phyloP scores from a whole-genome alignment of 495 filamentous ascomycete genomes.

The Xylaria acuta region DNA sequence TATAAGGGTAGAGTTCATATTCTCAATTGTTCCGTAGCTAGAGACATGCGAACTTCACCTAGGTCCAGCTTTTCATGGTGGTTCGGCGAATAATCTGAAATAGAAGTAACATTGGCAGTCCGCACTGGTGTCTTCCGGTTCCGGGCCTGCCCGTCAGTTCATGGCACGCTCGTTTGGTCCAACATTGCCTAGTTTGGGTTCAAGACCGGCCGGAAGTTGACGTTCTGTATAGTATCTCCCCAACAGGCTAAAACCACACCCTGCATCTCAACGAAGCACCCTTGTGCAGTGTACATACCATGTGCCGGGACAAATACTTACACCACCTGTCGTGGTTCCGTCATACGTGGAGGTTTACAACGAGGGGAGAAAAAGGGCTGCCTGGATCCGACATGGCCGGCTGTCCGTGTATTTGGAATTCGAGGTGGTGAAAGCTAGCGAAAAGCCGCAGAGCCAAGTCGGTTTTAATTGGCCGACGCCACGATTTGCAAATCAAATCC shows the following conservation, averaged over 20 bases:
- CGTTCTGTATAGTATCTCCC: background rate
- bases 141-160: background rate
- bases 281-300: background rate
- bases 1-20: background rate
- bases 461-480: constrained; percentile 16
- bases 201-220: constrained; percentile 2
- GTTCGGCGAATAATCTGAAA: background rate
- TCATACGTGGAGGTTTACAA: constrained; percentile 1
- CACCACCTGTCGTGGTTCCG: background rate
- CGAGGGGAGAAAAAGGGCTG: background rate
- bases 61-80: background rate
- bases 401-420: constrained; percentile 24
- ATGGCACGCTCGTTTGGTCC: background rate
- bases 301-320: background rate
- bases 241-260: constrained; percentile 14
- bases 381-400: background rate
- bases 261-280: constrained; percentile 1
- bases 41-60: background rate
- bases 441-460: constrained; percentile 8
- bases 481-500: constrained; percentile 5
- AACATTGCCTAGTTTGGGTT: background rate
- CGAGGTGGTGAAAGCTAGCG: constrained; percentile 1
- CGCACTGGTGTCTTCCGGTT: background rate
- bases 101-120: background rate
- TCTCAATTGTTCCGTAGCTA: background rate